A percentile compares a stretch with the other conserved stretches of the same genome.
Conservation (phyloP, 306 rosid species). For the Prunus dulcis region DNA sequence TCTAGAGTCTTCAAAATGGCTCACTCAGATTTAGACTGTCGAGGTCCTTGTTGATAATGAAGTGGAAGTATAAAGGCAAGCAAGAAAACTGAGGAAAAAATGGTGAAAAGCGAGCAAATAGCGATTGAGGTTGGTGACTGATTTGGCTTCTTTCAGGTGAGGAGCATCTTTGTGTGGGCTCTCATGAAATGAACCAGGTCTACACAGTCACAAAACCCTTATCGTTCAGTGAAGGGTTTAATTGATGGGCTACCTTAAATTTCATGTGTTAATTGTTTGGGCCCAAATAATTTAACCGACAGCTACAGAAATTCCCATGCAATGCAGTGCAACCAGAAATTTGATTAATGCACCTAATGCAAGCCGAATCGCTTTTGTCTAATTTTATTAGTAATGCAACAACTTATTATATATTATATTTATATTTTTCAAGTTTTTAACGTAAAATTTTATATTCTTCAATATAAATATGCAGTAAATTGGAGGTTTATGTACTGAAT, state of each 20-base stretch:
- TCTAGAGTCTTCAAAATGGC: neutral
- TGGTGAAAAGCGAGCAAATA: neutral
- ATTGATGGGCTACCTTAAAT: neutral
- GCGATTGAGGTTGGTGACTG: neutral
- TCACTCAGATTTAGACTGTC: neutral
- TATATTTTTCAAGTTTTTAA: no score
- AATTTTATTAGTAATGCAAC: no score
- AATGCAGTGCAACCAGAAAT: no score
- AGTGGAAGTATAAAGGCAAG: neutral
- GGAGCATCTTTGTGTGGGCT: neutral
- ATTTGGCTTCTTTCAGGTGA: neutral
- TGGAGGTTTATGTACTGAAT: no score
- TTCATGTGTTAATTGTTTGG: neutral
- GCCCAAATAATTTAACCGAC: neutral
- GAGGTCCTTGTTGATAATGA: neutral
- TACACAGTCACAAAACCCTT: neutral
- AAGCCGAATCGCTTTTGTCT: no score
- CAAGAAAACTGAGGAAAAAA: neutral
- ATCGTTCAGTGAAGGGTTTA: neutral
- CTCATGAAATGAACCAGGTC: neutral
- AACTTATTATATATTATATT: no score
- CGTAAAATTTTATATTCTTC: no score
- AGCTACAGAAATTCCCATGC: no score
- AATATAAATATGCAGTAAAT: no score
- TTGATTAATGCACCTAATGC: no score